These are phyloP conservation scores for Extremus antarcticus DNA, from an alignment of 495 filamentous ascomycete genomes.

Conservation along the genomic window DNA sequence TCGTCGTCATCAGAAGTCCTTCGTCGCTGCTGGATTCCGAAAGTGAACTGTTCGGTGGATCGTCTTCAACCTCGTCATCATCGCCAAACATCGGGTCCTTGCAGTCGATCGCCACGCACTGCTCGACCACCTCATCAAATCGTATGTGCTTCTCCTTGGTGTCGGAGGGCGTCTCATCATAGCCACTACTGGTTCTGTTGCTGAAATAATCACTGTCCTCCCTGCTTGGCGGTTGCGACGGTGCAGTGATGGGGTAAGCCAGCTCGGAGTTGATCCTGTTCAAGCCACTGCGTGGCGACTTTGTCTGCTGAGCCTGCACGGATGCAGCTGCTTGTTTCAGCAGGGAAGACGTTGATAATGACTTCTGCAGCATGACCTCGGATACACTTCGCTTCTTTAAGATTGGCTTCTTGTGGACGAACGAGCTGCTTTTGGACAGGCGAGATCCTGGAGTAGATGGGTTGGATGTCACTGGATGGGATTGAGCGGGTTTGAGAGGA, in stretches of 20 bases:
- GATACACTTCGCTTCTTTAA: conserved; percentile 94
- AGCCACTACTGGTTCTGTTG: conserved; percentile 45
- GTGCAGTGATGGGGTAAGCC: conserved; percentile 36
- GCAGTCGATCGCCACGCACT: conserved; percentile 87
- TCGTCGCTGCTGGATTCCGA: conserved; percentile 43
- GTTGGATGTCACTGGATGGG: conserved; percentile 28
- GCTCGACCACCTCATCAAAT: conserved; percentile 90
- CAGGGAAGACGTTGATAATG: conserved; percentile 79
- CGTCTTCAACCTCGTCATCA: conserved; percentile 40
- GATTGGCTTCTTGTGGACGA: conserved; percentile 80
- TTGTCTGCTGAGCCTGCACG: conserved; percentile 77
- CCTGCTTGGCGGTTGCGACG: conserved; percentile 44
- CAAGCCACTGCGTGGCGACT: conserved; percentile 31
- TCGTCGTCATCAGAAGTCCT: conserved; percentile 52
- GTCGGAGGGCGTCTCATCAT: conserved; percentile 48
- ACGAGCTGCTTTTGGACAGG: conserved; percentile 72
- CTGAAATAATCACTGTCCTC: conserved; percentile 47
- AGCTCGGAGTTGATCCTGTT: conserved; percentile 57
- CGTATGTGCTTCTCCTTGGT: conserved; percentile 68
- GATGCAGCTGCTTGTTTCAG: conserved; percentile 89
- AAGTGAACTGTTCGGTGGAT: conserved; percentile 38
- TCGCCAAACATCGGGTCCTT: conserved; percentile 67
- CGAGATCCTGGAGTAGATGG: conserved; percentile 42
- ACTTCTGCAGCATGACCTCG: conserved; percentile 86
- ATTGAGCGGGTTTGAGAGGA: conserved; percentile 60